Base-by-base conservation (phyloP, 2,329 filamentous ascomycete genomes). In the Alternaria sp. region DNA sequence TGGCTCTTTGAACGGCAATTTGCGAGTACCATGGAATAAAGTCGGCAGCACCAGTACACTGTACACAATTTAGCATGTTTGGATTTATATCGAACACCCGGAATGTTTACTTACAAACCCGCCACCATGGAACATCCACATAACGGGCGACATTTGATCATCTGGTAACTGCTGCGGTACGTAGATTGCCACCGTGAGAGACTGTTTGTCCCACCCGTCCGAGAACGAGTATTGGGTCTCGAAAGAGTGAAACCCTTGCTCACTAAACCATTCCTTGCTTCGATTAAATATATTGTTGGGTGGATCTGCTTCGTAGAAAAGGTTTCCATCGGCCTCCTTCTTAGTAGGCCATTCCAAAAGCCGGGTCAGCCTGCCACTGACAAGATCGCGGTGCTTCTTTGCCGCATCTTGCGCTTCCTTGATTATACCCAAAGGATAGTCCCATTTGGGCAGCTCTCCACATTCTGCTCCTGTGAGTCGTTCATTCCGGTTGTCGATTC, bases 1-100 rank as follows among this genome's bases (percentile, higher is more conserved):
- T 59, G 21, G 57, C 57, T n/a, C 23, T 33, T 2, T 28, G 45
- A 9, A 58, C 15, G 7, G 18, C 21, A 6, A 21, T 10, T 15
- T 43, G 30, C 4, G 50, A 55, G 12, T 55, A 61, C 51, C 58
- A 61, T 1, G 58, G 45, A 9, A 56, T 44, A 10, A 23, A 21
- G 21, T 61, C 33, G 12, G 21, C 20, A 6, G 51, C 58, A 2
- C 58, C 58, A 8, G 51, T 61, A 23, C 58, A 61, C 44, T 46
- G 14, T 45, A 21, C 5, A 21, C 9, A 45, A 1, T 2, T 45
- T 18, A 45, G n/a, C 11, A 18, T 45, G 9, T 21, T 4, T 14
- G 9, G 7, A 2, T 45, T 1, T 1, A 14, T n/a, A 2, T 37
- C 33, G 3, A n/a, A 37, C 12, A 37, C 26, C 26, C 26, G 5